A percentile compares a stretch with the other conserved stretches of the same genome.
Evolutionary conservation across 2,329 filamentous ascomycete genomes (phyloP).

Genomic region (Alternaria longipes): DNA sequence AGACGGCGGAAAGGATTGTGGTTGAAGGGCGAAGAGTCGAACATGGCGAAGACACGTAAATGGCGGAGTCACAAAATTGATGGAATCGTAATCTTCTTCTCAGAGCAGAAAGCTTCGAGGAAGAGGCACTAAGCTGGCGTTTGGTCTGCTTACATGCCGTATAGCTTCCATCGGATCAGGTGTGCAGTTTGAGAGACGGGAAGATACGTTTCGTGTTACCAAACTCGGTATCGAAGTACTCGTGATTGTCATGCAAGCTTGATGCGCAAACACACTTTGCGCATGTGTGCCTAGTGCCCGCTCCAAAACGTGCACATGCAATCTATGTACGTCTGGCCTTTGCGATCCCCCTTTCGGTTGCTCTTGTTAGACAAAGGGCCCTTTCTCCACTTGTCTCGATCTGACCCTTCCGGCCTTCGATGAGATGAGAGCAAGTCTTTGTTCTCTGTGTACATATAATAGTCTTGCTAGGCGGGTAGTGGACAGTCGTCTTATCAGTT

Average conservation of each 20-base stretch:
- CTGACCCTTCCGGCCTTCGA: not conserved
- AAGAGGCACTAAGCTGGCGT: not conserved
- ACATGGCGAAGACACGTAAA: constrained; percentile 7
- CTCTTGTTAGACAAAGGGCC: not conserved
- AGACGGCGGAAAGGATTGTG: constrained; percentile 10
- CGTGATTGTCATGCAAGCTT: constrained; percentile 8
- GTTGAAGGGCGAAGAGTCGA: constrained; percentile 2
- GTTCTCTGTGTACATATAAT: not conserved
- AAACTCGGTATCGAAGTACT: constrained; percentile 4
- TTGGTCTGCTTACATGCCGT: not conserved
- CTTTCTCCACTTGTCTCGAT: not conserved
- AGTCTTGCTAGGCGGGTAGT: not conserved
- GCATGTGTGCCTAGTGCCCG: not conserved
- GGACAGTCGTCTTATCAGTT: not conserved
- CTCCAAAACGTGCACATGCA: not conserved
- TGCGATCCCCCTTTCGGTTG: not conserved
- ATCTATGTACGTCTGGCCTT: not conserved
- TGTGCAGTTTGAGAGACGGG: constrained; percentile 9
- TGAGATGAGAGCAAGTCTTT: not conserved
- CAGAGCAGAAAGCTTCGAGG: not conserved
- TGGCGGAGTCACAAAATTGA: not conserved
- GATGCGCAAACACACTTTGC: constrained; percentile 13
- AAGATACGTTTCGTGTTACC: constrained; percentile 4
- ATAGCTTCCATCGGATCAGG: not conserved
- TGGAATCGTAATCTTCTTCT: not conserved